Conservation (phyloP, 371 early-diverging fungal species). For the Smittium culicis region DNA sequence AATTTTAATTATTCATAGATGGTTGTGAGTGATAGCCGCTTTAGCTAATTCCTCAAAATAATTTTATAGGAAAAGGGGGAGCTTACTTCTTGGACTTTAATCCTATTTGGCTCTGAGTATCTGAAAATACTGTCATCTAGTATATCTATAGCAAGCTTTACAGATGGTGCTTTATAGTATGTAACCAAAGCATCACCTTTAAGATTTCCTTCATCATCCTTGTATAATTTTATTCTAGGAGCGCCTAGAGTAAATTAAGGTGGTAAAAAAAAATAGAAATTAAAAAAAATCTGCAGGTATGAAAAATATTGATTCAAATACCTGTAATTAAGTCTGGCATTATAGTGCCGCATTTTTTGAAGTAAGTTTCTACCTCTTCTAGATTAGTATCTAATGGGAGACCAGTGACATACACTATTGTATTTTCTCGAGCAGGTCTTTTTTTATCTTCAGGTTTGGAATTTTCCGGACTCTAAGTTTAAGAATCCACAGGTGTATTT, state of each 20-base stretch:
- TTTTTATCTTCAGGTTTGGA: slow-evolving; percentile 19
- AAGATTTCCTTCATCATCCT: slow-evolving; percentile 41
- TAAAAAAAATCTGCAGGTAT: slow-evolving; percentile 1
- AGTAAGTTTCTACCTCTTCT: slow-evolving; percentile 60
- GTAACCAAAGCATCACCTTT: slow-evolving; percentile 88
- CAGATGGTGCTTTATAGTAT: slow-evolving; percentile 79
- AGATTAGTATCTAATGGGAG: slow-evolving; percentile 67
- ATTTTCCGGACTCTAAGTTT: neutral
- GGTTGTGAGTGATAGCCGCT: too few species aligned
- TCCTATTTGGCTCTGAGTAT: slow-evolving; percentile 39
- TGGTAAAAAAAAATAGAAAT: too few species aligned
- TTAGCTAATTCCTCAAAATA: too few species aligned
- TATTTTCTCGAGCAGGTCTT: slow-evolving; percentile 28
- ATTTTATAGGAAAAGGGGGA: neutral
- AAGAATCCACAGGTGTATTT: too few species aligned
- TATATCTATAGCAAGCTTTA: slow-evolving; percentile 63
- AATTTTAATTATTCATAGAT: too few species aligned
- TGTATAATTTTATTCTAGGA: slow-evolving; percentile 85
- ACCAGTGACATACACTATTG: slow-evolving; percentile 75
- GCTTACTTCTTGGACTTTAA: slow-evolving; percentile 52
- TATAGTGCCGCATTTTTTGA: slow-evolving; percentile 78
- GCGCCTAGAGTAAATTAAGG: slow-evolving; percentile 33
- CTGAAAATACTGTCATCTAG: slow-evolving; percentile 76
- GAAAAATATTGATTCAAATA: slow-evolving; percentile 14
- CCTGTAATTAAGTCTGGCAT: slow-evolving; percentile 65